phyloP scores from a whole-genome alignment of 169 alveolate genomes.

The Toxoplasma gondii region DNA sequence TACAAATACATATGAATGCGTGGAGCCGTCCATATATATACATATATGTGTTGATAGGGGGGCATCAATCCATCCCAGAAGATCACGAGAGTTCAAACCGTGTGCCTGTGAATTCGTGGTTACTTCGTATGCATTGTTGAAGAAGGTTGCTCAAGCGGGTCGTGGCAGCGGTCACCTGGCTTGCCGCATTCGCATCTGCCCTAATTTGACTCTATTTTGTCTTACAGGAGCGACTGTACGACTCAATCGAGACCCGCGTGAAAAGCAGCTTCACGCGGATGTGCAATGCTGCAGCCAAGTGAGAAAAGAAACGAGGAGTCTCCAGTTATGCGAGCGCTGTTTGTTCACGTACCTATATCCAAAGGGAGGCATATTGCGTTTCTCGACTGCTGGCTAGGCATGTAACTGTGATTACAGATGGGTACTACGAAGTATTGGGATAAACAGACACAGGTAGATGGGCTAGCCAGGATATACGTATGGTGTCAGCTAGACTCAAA shows the following conservation, averaged over 20 bases:
- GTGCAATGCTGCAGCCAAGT: slow-evolving; percentile 11
- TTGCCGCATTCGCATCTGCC: background rate
- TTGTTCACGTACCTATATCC: too few species aligned
- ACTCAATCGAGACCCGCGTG: background rate
- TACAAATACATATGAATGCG: too few species aligned
- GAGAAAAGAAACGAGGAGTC: background rate
- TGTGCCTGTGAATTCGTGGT: background rate
- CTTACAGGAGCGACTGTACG: slow-evolving; percentile 1
- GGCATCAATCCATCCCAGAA: too few species aligned
- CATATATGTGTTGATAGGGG: background rate
- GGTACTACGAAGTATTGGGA: too few species aligned
- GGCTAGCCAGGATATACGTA: too few species aligned
- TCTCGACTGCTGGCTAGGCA: too few species aligned
- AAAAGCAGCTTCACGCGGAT: slow-evolving; percentile 16
- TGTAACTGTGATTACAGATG: too few species aligned
- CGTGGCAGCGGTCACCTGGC: background rate
- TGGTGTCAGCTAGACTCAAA: too few species aligned
- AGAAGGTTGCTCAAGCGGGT: background rate
- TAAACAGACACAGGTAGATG: too few species aligned
- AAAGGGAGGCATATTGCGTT: too few species aligned
- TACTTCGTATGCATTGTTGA: background rate
- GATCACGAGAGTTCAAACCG: background rate
- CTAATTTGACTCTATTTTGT: too few species aligned
- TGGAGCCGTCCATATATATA: background rate
- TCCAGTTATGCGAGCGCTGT: too few species aligned